phyloP scores from a whole-genome alignment of 306 rosid genomes.

The Castanospermum australe region DNA sequence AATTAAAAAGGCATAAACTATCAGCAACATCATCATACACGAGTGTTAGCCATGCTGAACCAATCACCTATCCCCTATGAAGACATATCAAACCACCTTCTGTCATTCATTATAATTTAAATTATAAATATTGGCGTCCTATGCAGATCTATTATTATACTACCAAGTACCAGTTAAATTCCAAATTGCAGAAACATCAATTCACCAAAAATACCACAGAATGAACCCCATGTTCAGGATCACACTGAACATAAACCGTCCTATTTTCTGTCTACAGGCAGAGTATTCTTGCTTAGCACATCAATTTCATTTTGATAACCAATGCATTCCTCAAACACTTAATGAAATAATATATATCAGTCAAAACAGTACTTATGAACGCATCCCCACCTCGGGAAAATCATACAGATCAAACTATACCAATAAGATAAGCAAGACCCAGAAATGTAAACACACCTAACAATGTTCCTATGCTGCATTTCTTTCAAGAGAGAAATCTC shows the following conservation, averaged over 20 bases:
- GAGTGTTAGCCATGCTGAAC: neutral
- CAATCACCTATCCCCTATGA: neutral
- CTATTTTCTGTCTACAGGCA: neutral
- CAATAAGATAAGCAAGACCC: neutral
- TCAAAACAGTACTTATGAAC: neutral
- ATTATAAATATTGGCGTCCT: neutral
- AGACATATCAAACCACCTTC: slow-evolving; percentile 8
- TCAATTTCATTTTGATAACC: slow-evolving; percentile 5
- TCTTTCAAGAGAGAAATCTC: slow-evolving; percentile 90
- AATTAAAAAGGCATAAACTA: slow-evolving; percentile 14
- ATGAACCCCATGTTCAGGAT: neutral
- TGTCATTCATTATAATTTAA: neutral
- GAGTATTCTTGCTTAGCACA: neutral
- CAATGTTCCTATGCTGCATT: slow-evolving; percentile 90
- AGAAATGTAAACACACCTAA: slow-evolving; percentile 48
- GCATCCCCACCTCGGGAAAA: neutral
- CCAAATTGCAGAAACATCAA: neutral
- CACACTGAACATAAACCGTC: neutral
- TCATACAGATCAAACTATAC: neutral
- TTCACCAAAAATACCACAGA: neutral
- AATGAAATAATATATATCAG: neutral
- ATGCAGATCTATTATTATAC: slow-evolving; percentile 12
- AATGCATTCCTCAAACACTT: neutral
- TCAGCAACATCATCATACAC: slow-evolving; percentile 8
- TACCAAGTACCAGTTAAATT: neutral